Evolutionary conservation across 169 alveolate genomes (phyloP).

Genomic region (Eimeria necatrix): DNA sequence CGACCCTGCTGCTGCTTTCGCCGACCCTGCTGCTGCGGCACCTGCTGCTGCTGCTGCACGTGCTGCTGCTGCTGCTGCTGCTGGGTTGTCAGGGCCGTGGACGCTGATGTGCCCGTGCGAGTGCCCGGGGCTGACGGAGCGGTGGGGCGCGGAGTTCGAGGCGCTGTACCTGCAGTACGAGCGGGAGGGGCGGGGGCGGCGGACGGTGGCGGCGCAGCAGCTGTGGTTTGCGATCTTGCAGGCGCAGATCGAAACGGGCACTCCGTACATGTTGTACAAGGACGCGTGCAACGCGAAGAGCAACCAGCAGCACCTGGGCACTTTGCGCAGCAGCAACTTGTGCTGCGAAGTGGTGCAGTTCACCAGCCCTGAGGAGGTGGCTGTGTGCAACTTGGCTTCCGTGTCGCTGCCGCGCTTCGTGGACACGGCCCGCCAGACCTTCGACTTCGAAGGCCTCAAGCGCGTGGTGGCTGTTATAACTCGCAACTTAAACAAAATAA

Average conservation of each 20-base stretch:
- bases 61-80: not conserved
- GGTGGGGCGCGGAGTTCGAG: constrained; percentile 98
- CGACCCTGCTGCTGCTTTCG: too few relatives aligned
- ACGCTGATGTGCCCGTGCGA: constrained; percentile 99
- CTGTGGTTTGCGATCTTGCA: constrained; percentile 98
- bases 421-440: constrained; percentile 84
- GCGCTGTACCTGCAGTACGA: constrained; percentile 90
- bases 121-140: constrained; percentile 95
- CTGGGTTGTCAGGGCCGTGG: constrained; percentile 76
- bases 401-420: constrained; percentile 94
- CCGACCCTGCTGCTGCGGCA: too few relatives aligned
- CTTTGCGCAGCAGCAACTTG: constrained; percentile 97
- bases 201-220: constrained; percentile 97
- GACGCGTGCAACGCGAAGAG: constrained; percentile 97
- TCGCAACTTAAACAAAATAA: constrained; percentile 96
- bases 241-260: constrained; percentile 99
- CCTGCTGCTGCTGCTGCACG: too few relatives aligned
- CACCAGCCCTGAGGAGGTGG: constrained; percentile 98
- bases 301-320: constrained; percentile 98
- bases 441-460: constrained; percentile 90
- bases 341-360: constrained; percentile 99
- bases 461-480: constrained; percentile 95
- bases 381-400: constrained; percentile 99
- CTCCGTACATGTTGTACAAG: constrained; percentile 99
- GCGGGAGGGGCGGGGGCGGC: constrained; percentile 94